Base-by-base conservation (phyloP, 805 yeast species). In the Metschnikowia peoriensis region DNA sequence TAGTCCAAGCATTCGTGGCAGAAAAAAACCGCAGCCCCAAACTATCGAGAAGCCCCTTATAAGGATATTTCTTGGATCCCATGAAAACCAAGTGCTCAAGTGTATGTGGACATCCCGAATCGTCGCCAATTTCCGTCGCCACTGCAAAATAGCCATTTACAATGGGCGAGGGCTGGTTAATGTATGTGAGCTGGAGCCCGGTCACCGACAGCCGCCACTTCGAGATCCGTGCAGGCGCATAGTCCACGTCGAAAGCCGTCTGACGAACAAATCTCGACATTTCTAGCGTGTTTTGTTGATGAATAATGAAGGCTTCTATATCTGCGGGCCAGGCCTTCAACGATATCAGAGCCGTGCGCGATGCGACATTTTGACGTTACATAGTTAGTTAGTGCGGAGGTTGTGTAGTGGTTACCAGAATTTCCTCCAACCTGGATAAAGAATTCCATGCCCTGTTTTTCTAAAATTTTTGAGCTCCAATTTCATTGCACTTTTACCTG, bases 1-100 rank as follows among this genome's bases (percentile, higher is more conserved):
- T 90, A 0, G 99, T 94, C 97, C 97, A 92, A 0, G 99, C 99
- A 65, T 94, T 94, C 0, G 98, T 94, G 6, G 83, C 78, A 1
- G 97, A 87, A 69, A 86, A 88, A 56, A 90, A 85, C 51, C 88
- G 71, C 64, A 90, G 89, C 6, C 97, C 96, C 47, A 92, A 77
- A 10, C 85, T 85, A 64, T 94, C 99, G 45, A 94, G 73, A 46
- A 92, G 74, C 8, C 99, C 98, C 68, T 93, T 93, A 68, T 86
- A 93, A 0, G 98, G 98, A 61, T 84, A 89, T 52, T 85, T 83
- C 57, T 85, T 76, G 2, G 97, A 89, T 1, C 99, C 99, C 96
- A 91, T 89, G 68, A 94, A 94, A 38, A 93, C 79, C 67, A 94
- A 75, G 71, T 94, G 99, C 70, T 94, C 99, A 48, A 94, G 70